Base-by-base conservation (phyloP, 805 yeast genomes). In the Myxozyma vanderwaltii region DNA sequence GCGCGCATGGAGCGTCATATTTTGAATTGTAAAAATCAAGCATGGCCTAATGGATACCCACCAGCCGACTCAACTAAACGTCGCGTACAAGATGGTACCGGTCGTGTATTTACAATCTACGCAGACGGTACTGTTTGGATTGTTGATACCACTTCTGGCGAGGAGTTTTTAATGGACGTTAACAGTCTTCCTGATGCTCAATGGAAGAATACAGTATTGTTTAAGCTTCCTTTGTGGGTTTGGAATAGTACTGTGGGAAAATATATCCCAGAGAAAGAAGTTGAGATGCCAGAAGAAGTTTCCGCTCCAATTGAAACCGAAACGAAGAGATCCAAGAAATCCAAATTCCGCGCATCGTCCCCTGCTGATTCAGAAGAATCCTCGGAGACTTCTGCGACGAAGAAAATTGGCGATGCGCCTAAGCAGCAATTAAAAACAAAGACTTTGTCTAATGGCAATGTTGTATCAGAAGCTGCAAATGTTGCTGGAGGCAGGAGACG, bases 1-100 rank as follows among this genome's bases (percentile, higher is more conserved):
- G 81, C 80, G 60, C 78, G 89, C 58, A 76, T 88, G 68, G 63
- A 63, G 46, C 38, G 54, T n/a, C 54, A 68, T 26, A 68, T 73
- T 35, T 68, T 63, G 36, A 75, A 74, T 31, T 77, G 72, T 23
- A 67, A 60, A 17, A 63, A 54, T 2, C 57, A 47, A 19, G 79
- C 77, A 4, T 65, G 71, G 69, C 58, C 64, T 6, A 46, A 24
- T 38, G 74, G 35, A 38, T 66, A 27, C 62, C 72, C 45, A 39
- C 68, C 51, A 23, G 49, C 68, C 7, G 68, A 70, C 36, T 7
- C 40, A 7, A 60, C 65, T 19, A 60, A 55, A 29, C 64, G 65
- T 24, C 55, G 58, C 24, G 21, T 62, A 5, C 51, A 41, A 39
- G 50, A 50, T 36, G 31, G n/a, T n/a, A 39, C 49, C 24, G 69